phyloP scores from a whole-genome alignment of 176 grass and related monocot genomes.

The Oryza officinalis region DNA sequence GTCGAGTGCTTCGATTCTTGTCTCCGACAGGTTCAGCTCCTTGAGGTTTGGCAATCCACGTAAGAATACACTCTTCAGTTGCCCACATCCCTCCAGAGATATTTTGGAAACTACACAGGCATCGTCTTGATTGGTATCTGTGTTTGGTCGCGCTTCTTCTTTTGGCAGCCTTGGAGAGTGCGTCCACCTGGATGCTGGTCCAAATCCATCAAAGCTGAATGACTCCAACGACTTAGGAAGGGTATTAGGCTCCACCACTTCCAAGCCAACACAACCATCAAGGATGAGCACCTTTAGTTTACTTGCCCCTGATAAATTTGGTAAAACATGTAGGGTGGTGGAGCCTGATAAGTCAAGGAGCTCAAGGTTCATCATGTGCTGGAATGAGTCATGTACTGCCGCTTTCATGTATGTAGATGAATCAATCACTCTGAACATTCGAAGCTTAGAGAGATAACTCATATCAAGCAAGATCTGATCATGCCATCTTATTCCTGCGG shows the following conservation, averaged over 20 bases:
- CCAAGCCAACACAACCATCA: background rate
- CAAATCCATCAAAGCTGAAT: constrained; percentile 14
- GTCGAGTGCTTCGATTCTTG: background rate
- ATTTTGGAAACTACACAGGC: background rate
- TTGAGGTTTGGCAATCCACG: background rate
- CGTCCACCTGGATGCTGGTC: background rate
- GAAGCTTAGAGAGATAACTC: background rate
- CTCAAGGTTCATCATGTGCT: background rate
- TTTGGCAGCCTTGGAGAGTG: background rate
- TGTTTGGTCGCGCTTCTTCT: background rate
- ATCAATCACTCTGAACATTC: background rate
- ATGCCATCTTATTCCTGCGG: no score
- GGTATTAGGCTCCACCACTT: background rate
- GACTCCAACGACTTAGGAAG: background rate
- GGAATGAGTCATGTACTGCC: background rate
- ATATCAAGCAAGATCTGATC: background rate
- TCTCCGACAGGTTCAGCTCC: background rate
- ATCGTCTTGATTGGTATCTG: background rate
- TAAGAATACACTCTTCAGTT: background rate
- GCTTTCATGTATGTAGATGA: background rate
- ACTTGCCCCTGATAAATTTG: background rate
- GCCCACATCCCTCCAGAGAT: background rate
- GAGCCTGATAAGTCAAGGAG: constrained; percentile 2
- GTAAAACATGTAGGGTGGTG: background rate
- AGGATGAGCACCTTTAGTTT: background rate